Evolutionary conservation across 108 stramenopile species (phyloP).

Genomic region (Skeletonema menzelii): DNA sequence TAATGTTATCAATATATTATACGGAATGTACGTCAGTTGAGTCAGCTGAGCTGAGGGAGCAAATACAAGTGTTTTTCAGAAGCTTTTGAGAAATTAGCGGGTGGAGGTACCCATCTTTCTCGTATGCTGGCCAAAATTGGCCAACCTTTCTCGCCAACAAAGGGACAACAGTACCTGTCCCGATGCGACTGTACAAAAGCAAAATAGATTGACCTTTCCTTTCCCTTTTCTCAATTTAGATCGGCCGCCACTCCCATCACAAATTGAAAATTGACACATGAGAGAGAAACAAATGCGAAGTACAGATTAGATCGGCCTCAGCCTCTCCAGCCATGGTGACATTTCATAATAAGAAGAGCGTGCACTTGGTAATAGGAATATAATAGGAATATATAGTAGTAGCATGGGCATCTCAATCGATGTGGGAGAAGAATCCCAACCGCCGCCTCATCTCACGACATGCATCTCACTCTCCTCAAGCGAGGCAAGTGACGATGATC

Average conservation of each 20-base stretch:
- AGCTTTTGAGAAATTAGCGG: too few species aligned
- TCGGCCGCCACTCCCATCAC: background rate
- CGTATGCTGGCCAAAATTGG: background rate
- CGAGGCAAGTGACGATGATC: background rate
- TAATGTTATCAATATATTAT: background rate
- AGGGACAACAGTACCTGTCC: background rate
- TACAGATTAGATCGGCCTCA: too few species aligned
- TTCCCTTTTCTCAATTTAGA: background rate
- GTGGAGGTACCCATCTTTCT: background rate
- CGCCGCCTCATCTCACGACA: background rate
- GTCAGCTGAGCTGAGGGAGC: too few species aligned
- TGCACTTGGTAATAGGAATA: background rate
- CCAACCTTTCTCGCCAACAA: background rate
- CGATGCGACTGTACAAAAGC: background rate
- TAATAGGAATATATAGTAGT: background rate
- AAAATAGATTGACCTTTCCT: too few species aligned
- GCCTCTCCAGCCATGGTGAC: too few species aligned
- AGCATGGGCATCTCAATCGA: background rate
- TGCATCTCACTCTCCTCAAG: background rate
- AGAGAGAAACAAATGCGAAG: too few species aligned
- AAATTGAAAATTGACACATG: background rate
- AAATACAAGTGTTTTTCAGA: too few species aligned
- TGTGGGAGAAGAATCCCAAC: background rate
- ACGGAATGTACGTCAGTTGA: too few species aligned
- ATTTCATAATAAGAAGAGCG: background rate